Conservation (phyloP, 2,329 filamentous ascomycete species). For the Botrytis tulipae region DNA sequence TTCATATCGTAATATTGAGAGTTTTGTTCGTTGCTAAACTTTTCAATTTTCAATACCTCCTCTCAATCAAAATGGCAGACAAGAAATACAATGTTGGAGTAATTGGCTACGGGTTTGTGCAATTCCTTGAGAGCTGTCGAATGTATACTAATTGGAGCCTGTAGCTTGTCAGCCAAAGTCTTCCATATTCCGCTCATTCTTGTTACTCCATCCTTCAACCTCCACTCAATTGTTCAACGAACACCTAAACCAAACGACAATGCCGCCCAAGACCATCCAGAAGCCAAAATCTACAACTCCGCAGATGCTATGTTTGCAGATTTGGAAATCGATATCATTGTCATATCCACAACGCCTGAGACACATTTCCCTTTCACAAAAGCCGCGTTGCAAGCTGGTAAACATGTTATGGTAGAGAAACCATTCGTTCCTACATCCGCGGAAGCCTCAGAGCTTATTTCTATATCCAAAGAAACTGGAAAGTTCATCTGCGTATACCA, state of each 20-base stretch:
- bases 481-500: slow-evolving; percentile 49
- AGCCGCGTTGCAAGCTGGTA: slow-evolving; percentile 64
- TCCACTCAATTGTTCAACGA: slow-evolving; percentile 76
- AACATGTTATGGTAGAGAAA: slow-evolving; percentile 81
- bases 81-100: slow-evolving; percentile 50
- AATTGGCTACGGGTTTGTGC: slow-evolving; percentile 51
- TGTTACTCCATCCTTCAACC: slow-evolving; percentile 60
- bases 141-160: slow-evolving; percentile 18
- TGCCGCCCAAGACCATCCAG: slow-evolving; percentile 66
- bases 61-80: slow-evolving; percentile 3
- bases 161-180: slow-evolving; percentile 64
- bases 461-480: slow-evolving; percentile 41
- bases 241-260: slow-evolving; percentile 62
- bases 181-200: slow-evolving; percentile 82
- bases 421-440: slow-evolving; percentile 72
- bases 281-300: slow-evolving; percentile 61
- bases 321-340: slow-evolving; percentile 62
- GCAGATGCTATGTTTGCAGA: slow-evolving; percentile 64
- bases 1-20: not conserved
- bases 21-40: not conserved
- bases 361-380: slow-evolving; percentile 67
- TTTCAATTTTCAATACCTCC: too few relatives aligned
- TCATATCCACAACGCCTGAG: slow-evolving; percentile 69
- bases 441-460: slow-evolving; percentile 62
- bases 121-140: slow-evolving; percentile 1